Evolutionary conservation across 192 early-diverging fungal genomes (phyloP).

Genomic region (Diversispora epigaea): DNA sequence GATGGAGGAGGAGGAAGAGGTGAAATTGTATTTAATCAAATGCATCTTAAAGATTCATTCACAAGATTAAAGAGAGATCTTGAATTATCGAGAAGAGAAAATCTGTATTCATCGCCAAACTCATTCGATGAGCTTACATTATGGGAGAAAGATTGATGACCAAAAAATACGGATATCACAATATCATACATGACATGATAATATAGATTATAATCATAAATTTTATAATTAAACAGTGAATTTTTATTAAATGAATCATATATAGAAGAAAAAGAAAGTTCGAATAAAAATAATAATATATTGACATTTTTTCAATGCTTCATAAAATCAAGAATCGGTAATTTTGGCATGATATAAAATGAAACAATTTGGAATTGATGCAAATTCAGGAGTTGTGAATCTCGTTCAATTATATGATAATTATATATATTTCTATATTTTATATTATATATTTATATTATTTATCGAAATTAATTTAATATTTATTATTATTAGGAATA

Average conservation of each 20-base stretch:
- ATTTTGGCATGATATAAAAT: slow-evolving; percentile 60
- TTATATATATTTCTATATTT: not conserved
- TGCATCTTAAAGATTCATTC: slow-evolving; percentile 78
- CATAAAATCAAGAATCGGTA: slow-evolving; percentile 85
- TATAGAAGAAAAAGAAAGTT: not conserved
- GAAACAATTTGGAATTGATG: slow-evolving; percentile 55
- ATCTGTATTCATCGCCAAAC: slow-evolving; percentile 81
- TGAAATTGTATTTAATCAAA: slow-evolving; percentile 94
- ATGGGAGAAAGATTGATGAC: slow-evolving; percentile 64
- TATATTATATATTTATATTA: not conserved
- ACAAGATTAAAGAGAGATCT: no score
- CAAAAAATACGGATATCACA: slow-evolving; percentile 59
- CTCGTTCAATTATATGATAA: slow-evolving; percentile 88
- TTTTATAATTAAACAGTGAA: slow-evolving; percentile 78
- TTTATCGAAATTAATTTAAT: not conserved
- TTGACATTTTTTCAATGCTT: slow-evolving; percentile 82
- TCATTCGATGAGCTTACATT: slow-evolving; percentile 80
- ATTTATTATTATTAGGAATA: slow-evolving; percentile 60
- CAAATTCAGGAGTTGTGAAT: slow-evolving; percentile 63
- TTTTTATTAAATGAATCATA: slow-evolving; percentile 65
- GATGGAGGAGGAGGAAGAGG: no score
- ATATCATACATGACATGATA: slow-evolving; percentile 72
- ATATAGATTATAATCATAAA: slow-evolving; percentile 75
- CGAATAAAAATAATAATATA: slow-evolving; percentile 38
- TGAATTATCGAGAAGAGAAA: slow-evolving; percentile 65